phyloP scores from a whole-genome alignment of 192 early-diverging fungal species.

The Gigaspora rosea region DNA sequence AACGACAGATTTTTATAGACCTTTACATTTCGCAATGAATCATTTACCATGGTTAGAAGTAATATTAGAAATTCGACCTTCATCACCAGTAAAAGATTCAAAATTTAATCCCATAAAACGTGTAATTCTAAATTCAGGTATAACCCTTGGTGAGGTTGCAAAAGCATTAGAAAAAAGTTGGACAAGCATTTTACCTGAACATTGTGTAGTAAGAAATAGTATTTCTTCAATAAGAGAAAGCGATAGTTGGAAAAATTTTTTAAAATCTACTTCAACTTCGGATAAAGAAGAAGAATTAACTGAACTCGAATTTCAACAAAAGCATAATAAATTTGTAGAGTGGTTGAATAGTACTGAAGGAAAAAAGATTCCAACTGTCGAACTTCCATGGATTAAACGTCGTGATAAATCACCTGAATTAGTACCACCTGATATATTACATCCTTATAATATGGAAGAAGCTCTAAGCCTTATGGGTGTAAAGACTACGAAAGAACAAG shows the following conservation, averaged over 20 bases:
- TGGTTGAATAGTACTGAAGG: not conserved
- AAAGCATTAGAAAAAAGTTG: constrained; percentile 27
- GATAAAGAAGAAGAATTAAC: too few relatives aligned
- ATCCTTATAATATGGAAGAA: constrained; percentile 18
- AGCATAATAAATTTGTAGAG: not conserved
- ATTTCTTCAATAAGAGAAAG: not conserved
- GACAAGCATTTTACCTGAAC: constrained; percentile 12
- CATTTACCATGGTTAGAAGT: constrained; percentile 25
- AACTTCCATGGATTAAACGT: not conserved
- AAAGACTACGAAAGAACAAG: not conserved
- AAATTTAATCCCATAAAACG: constrained; percentile 16
- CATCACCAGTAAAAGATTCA: constrained; percentile 3
- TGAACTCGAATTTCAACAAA: too few relatives aligned
- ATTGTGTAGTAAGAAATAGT: constrained; percentile 5
- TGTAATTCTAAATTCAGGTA: constrained; percentile 17
- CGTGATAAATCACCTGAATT: not conserved
- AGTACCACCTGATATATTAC: constrained; percentile 23
- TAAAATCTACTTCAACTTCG: too few relatives aligned
- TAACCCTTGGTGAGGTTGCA: constrained; percentile 15
- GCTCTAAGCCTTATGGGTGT: not conserved
- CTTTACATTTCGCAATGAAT: constrained; percentile 20
- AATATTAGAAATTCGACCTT: constrained; percentile 17
- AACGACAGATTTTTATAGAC: constrained; percentile 1
- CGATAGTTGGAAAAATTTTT: not conserved
- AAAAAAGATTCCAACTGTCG: too few relatives aligned